Evolutionary conservation across 352 stramenopile genomes (phyloP).

Genomic region (Globisporangium nodosum): DNA sequence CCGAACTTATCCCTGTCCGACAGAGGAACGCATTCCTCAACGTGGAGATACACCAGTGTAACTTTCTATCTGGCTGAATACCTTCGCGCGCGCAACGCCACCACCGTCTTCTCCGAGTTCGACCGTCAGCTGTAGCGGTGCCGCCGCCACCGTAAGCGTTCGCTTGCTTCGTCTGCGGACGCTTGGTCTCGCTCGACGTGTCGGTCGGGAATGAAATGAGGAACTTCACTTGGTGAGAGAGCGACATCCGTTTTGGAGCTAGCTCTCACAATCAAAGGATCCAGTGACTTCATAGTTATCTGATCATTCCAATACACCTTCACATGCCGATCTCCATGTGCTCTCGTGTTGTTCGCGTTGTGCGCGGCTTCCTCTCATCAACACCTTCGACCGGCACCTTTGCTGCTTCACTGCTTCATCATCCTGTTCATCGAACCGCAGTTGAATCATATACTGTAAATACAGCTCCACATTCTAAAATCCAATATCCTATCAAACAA

Average conservation of each 20-base stretch:
- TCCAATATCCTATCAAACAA: background rate
- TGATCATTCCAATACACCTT: slow-evolving; percentile 37
- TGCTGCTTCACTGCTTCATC: no score
- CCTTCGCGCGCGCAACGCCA: slow-evolving; percentile 10
- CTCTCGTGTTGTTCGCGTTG: background rate
- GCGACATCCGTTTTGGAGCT: slow-evolving; percentile 64
- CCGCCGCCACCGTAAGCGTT: no score
- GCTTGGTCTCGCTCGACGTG: background rate
- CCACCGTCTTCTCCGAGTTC: background rate
- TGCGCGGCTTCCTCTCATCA: background rate
- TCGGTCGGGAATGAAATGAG: slow-evolving; percentile 55
- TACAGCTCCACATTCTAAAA: background rate
- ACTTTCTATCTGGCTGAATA: slow-evolving; percentile 85
- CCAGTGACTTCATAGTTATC: slow-evolving; percentile 89
- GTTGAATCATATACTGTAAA: background rate
- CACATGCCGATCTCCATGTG: background rate
- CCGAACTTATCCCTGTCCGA: slow-evolving; percentile 88
- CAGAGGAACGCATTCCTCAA: slow-evolving; percentile 78
- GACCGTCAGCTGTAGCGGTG: background rate
- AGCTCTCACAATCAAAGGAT: slow-evolving; percentile 78
- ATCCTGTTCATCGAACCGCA: no score
- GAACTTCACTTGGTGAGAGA: slow-evolving; percentile 63
- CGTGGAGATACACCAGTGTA: slow-evolving; percentile 87
- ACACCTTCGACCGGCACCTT: no score
- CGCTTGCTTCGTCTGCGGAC: no score